phyloP scores from a whole-genome alignment of 768 basidiomycete species.

The Lyophyllum decastes region DNA sequence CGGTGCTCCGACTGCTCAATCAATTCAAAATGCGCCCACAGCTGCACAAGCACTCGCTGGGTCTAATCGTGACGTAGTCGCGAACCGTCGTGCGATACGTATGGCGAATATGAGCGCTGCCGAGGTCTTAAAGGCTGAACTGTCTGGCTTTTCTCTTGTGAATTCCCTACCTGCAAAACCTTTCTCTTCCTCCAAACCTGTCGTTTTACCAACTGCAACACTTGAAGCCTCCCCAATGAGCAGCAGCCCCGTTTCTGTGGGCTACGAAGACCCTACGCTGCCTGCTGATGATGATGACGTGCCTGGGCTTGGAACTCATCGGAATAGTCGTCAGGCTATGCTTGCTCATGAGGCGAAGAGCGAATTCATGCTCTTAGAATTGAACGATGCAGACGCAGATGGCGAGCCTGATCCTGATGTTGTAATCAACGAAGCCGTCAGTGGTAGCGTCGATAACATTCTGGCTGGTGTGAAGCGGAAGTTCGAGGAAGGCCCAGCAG shows the following conservation, averaged over 20 bases:
- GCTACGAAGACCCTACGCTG: slow-evolving; percentile 1
- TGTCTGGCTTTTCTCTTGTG: slow-evolving; percentile 59
- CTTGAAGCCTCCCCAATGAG: slow-evolving; percentile 35
- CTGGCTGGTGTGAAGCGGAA: slow-evolving; percentile 44
- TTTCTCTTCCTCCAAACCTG: slow-evolving; percentile 24
- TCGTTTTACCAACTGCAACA: slow-evolving; percentile 25
- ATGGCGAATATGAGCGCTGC: slow-evolving; percentile 98
- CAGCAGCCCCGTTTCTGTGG: slow-evolving; percentile 8
- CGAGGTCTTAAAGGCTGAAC: slow-evolving; percentile 88
- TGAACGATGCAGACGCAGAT: slow-evolving; percentile 29
- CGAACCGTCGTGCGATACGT: slow-evolving; percentile 86
- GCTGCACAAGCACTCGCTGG: slow-evolving; percentile 78
- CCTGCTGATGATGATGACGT: slow-evolving; percentile 30
- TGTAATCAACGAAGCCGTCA: slow-evolving; percentile 18
- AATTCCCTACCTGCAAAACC: slow-evolving; percentile 44
- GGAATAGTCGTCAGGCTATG: slow-evolving; percentile 4
- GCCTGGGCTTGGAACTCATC: slow-evolving; percentile 38
- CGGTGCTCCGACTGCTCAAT: slow-evolving; percentile 60
- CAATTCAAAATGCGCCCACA: slow-evolving; percentile 54
- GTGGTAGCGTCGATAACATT: slow-evolving; percentile 17
- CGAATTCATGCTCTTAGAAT: slow-evolving; percentile 17
- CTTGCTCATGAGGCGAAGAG: slow-evolving; percentile 12
- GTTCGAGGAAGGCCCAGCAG: slow-evolving; percentile 47
- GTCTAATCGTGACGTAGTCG: slow-evolving; percentile 88
- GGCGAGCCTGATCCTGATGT: slow-evolving; percentile 31